A percentile compares a stretch with the other conserved stretches of the same genome.
phyloP scores from a whole-genome alignment of 176 grass and related monocot species.

The barley (Hordeum vulgare) region MorexV3_pseudomolecules_assembly NC_058518.1:412646201-412646700 shows the following conservation, averaged over 20 bases:
- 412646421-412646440: constrained; percentile 57
- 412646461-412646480: constrained; percentile 93
- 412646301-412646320: constrained; percentile 77
- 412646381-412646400: constrained; percentile 87
- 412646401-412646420: constrained; percentile 66
- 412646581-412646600: neutral
- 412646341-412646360: constrained; percentile 26
- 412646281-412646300: constrained; percentile 54
- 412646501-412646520: constrained; percentile 81
- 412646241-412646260: constrained; percentile 66
- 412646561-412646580: neutral
- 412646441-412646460: constrained; percentile 84
- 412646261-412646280: constrained; percentile 62
- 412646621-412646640: neutral
- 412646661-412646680: constrained; percentile 75
- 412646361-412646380: constrained; percentile 64
- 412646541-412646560: constrained; percentile 82
- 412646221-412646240: constrained; percentile 76
- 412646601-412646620: neutral
- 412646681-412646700: constrained; percentile 75
- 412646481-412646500: constrained; percentile 94
- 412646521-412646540: constrained; percentile 92
- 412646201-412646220: constrained; percentile 60
- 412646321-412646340: constrained; percentile 34
- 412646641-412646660: neutral